These are phyloP conservation scores for Teunomyces aglyptinius DNA, from an alignment of 805 yeast species.

Conservation along the genomic window DNA sequence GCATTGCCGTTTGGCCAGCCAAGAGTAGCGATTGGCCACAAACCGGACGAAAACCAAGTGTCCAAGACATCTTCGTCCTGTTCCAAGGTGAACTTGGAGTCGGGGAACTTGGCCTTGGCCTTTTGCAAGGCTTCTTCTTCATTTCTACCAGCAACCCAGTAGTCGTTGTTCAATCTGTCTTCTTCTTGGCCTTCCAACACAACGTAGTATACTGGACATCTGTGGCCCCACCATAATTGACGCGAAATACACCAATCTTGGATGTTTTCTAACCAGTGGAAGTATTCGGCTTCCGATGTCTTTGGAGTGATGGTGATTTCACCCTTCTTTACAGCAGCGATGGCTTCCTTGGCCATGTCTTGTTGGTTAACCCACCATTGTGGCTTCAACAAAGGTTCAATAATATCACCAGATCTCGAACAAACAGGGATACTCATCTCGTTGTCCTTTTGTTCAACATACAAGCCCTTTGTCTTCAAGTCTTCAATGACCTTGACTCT, in stretches of 20 bases:
- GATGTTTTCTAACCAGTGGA: constrained; percentile 91
- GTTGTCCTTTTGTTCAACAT: constrained; percentile 83
- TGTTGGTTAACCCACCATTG: constrained; percentile 98
- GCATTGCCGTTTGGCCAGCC: constrained; percentile 87
- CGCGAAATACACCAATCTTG: constrained; percentile 99
- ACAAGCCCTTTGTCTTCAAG: constrained; percentile 71
- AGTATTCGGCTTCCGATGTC: constrained; percentile 87
- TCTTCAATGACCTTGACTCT: constrained; percentile 79
- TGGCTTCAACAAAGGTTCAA: constrained; percentile 95
- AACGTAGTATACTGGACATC: constrained; percentile 94
- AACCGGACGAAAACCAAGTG: constrained; percentile 97
- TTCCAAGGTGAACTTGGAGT: constrained; percentile 66
- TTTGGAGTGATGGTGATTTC: constrained; percentile 80
- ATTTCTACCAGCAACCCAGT: constrained; percentile 90
- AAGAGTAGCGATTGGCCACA: constrained; percentile 96
- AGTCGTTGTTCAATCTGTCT: constrained; percentile 59
- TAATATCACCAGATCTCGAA: constrained; percentile 94
- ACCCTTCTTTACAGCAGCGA: constrained; percentile 81
- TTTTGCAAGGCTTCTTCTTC: constrained; percentile 80
- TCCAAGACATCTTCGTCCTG: constrained; percentile 98
- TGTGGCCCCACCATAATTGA: constrained; percentile 92
- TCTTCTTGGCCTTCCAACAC: constrained; percentile 67
- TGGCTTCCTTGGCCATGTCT: constrained; percentile 84
- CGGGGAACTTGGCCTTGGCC: constrained; percentile 74
- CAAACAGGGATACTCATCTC: constrained; percentile 95